A percentile compares a stretch with the other conserved stretches of the same genome.
Evolutionary conservation across 192 early-diverging fungal genomes (phyloP).

Genomic region (Coemansia asiatica): DNA sequence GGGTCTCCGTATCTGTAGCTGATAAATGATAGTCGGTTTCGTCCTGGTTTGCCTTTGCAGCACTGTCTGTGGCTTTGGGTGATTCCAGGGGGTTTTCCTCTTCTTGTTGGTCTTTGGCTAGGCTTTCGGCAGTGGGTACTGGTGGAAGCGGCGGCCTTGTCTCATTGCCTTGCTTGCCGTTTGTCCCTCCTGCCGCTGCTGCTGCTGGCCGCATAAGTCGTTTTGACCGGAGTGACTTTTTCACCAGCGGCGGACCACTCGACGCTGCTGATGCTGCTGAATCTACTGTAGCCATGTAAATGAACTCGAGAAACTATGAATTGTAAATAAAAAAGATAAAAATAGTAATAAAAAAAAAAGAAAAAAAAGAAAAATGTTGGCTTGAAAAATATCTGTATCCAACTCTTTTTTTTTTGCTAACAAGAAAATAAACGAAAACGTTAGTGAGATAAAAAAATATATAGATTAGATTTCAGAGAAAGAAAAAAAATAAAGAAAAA

Average conservation of each 20-base stretch:
- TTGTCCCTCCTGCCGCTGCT: neutral
- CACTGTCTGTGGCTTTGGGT: neutral
- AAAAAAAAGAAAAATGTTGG: neutral
- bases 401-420: neutral
- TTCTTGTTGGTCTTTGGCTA: neutral
- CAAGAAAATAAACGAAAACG: neutral
- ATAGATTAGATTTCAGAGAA: neutral
- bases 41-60: neutral
- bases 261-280: conserved; percentile 3
- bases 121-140: neutral
- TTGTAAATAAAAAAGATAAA: neutral
- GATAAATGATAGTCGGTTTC: conserved; percentile 12
- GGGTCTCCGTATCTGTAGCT: conserved; percentile 27
- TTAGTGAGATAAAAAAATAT: neutral
- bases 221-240: conserved; percentile 51
- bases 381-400: neutral
- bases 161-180: neutral
- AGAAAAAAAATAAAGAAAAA: neutral
- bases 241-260: conserved; percentile 12
- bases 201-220: conserved; percentile 50
- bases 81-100: too few species aligned
- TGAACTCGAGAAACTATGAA: neutral
- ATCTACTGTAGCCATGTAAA: conserved; percentile 36
- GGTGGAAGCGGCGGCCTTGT: neutral
- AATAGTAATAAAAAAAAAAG: neutral